Evolutionary conservation across 805 yeast species (phyloP).

Genomic region (Cyberlindnera euphorbiiphila): DNA sequence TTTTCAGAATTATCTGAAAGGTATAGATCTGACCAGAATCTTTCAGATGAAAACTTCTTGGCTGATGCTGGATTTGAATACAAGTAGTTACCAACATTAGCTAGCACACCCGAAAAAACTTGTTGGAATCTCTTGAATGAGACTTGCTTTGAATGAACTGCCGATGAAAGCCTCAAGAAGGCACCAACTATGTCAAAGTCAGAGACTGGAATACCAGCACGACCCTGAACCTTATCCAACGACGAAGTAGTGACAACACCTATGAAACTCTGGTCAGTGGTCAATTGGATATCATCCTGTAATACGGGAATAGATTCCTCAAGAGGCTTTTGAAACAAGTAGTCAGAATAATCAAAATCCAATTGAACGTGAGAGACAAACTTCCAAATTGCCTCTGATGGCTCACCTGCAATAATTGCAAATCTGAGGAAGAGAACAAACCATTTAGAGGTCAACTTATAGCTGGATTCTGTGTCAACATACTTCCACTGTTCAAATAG

Average conservation of each 20-base stretch:
- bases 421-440: conserved; percentile 44
- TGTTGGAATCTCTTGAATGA: conserved; percentile 24
- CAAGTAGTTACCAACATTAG: conserved; percentile 43
- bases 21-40: conserved; percentile 31
- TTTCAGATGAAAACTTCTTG: conserved; percentile 18
- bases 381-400: conserved; percentile 23
- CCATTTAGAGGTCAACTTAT: conserved; percentile 42
- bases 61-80: conserved; percentile 18
- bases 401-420: conserved; percentile 57
- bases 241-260: conserved; percentile 34
- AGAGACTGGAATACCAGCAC: conserved; percentile 38
- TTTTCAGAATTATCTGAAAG: conserved; percentile 21
- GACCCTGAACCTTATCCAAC: conserved; percentile 24
- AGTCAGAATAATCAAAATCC: conserved; percentile 22
- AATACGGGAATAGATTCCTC: conserved; percentile 16
- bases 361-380: conserved; percentile 15
- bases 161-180: conserved; percentile 34
- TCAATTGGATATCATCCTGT: conserved; percentile 16
- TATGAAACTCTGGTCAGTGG: conserved; percentile 28
- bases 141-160: conserved; percentile 28
- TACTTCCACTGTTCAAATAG: conserved; percentile 69
- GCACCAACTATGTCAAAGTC: conserved; percentile 47
- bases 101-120: conserved; percentile 35
- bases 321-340: conserved; percentile 17
- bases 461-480: conserved; percentile 33